A percentile compares a stretch with the other conserved stretches of the same genome.
Evolutionary conservation across 441 rosid species (phyloP).

Genomic region (Theobroma grandiflorum): DNA sequence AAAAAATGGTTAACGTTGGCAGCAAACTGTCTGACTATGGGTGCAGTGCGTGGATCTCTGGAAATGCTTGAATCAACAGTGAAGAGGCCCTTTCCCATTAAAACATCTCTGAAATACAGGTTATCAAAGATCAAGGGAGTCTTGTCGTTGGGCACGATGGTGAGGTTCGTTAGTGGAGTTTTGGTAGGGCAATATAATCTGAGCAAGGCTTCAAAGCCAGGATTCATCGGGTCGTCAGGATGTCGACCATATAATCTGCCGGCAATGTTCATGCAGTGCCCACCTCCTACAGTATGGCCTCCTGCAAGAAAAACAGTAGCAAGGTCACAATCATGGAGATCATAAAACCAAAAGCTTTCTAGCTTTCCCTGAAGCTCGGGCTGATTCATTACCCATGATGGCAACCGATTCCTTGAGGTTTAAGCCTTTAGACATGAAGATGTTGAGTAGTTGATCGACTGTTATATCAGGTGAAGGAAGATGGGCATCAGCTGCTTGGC

Average conservation of each 20-base stretch:
- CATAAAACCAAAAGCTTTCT: neutral
- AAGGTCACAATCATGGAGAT: neutral
- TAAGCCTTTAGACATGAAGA: conserved; percentile 40
- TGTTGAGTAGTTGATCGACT: conserved; percentile 38
- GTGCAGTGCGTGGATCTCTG: conserved; percentile 3
- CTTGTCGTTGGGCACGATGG: conserved; percentile 5
- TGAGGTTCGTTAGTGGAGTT: neutral
- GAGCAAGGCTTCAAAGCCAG: neutral
- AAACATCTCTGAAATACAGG: neutral
- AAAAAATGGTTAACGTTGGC: conserved; percentile 26
- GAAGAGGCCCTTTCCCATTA: conserved; percentile 31
- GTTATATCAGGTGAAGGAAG: conserved; percentile 36
- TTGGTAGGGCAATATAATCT: conserved; percentile 8
- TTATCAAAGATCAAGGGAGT: neutral
- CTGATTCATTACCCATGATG: conserved; percentile 30
- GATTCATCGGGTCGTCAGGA: neutral
- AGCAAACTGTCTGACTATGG: conserved; percentile 22
- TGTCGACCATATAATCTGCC: conserved; percentile 4
- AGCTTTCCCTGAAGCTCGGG: neutral
- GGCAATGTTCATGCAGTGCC: conserved; percentile 2
- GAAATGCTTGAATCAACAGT: conserved; percentile 32
- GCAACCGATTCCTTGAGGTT: conserved; percentile 42
- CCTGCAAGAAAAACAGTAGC: neutral
- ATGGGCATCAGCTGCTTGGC: conserved; percentile 31
- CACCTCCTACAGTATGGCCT: conserved; percentile 7